Evolutionary conservation across 1,284 basidiomycete genomes (phyloP), one percentile per base, ranked within the genome.

Genomic region (Phellinidium pouzarii): DNA sequence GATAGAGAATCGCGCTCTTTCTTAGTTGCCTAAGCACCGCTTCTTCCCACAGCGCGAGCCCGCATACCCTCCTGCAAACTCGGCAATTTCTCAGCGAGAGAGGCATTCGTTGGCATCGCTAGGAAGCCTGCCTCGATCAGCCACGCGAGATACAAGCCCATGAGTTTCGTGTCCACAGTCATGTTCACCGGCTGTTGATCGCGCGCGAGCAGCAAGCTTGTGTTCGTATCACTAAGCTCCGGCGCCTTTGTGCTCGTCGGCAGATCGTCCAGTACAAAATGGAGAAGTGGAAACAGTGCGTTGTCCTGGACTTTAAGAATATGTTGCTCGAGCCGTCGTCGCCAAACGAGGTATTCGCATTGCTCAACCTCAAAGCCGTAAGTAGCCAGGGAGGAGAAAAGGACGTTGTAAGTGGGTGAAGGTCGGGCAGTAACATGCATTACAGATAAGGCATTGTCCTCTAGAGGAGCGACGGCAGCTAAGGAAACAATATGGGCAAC

Each of bases 181-280:
- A 73, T 74, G n/a, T 73, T 77, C 43, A 69, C 59, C 19, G 67
- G 61, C 34, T 65, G 64, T 14, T 69, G 69, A 29, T 76, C 74
- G n/a, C 72, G 70, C 27, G 66, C 65, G 25, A 92, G 70, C 44
- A 98, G 68, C 3, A 76, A 73, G 44, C 73, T 70, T 9, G 94
- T 94, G 66, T 96, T 95, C 14, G 75, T 66, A 66, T 98, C 93
- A 65, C 96, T 91, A 42, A 99, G 73, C 63, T 91, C 89, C 2
- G 96, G 91, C 1, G 92, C 84, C 72, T 96, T 97, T 47, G 95
- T 99, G 65, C 87, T 91, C 20, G 94, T 96, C 3, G 96, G 96
- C 38, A 99, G 75, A 68, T 99, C 96, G 66, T 98, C 95, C 19
- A 99, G 74, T 19, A 98, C 96, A 63, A 97, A 98, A 71, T 99